Base-by-base conservation (phyloP, 2,329 filamentous ascomycete species). In the Alternaria ethzedia region DNA sequence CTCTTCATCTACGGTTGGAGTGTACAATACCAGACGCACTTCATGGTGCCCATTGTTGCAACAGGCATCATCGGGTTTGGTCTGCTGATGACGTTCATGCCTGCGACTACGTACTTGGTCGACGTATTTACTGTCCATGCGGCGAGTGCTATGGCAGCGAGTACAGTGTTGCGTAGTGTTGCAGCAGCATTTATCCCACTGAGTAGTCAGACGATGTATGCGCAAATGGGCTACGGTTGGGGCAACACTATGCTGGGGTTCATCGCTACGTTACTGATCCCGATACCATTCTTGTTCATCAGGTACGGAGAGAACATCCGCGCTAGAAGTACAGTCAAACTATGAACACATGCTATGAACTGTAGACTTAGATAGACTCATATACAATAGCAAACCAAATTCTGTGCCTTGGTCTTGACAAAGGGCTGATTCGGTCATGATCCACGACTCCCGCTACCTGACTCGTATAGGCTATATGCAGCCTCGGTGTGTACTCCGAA, bases 61-160 rank as follows among this genome's bases (percentile, higher is more conserved):
- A 81, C 76, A 3, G 65, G 63, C 0, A 54, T 80, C 6, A 63
- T 81, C 45, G 79, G 79, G 3, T 75, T 78, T 28, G 78, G 76
- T 4, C 56, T 81, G 13, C 60, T 81, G 32, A 67, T 79, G 69
- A 74, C 74, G 2, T 80, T 80, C 46, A 81, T 82, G 78, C 75
- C 79, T 1, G 74, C 77, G 1, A 75, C 71, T 15, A 81, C 78
- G 0, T 83, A 83, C 59, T 67, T 83, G 1, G 76, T 83, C 12
- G 81, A 83, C 58, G 79, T 80, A 0, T 83, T 80, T 50, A 81
- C 79, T 3, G 61, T 76, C 1, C 78, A 82, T 59, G 82, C 82
- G 0, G 82, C 81, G 1, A 79, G 75, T 52, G 81, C 82, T 0
- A 79, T 82, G 71, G 80, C 81, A 1, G 82, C 82, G 9, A 80